Conservation (phyloP, 2,329 filamentous ascomycete species). For the Metarhizium brunneum region DNA sequence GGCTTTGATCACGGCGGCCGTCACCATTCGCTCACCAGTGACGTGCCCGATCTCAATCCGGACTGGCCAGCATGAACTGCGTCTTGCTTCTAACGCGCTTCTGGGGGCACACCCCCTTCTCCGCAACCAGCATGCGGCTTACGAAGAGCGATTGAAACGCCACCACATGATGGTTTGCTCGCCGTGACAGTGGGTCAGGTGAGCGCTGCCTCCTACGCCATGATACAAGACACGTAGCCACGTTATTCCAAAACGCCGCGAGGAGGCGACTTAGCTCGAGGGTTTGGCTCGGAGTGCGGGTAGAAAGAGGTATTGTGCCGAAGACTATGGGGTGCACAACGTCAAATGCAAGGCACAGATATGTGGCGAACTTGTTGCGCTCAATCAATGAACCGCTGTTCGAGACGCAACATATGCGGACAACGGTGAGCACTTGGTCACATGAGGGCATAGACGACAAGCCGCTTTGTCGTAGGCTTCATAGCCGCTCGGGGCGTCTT, state of each 20-base stretch:
- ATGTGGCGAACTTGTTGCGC: neutral
- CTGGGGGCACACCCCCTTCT: neutral
- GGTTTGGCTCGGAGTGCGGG: neutral
- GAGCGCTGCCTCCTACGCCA: constrained; percentile 20
- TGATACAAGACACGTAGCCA: neutral
- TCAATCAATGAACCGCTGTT: neutral
- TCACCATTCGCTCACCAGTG: neutral
- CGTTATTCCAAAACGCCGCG: neutral
- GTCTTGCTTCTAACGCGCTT: neutral
- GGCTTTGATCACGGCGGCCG: neutral
- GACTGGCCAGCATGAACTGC: neutral
- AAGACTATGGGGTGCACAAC: neutral
- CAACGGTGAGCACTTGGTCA: too few species aligned
- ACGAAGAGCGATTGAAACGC: constrained; percentile 8
- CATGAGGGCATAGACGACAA: too few species aligned
- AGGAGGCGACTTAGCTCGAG: neutral
- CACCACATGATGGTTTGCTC: constrained; percentile 17
- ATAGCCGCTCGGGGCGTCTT: neutral
- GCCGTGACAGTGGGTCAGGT: constrained; percentile 19
- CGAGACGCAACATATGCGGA: neutral
- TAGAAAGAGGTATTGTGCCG: neutral
- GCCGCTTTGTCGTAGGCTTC: too few species aligned
- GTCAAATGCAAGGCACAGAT: neutral
- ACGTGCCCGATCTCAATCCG: neutral
- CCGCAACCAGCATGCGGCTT: neutral